Percentiles rank a stretch among this genome's conserved stretches.
phyloP scores from a whole-genome alignment of 2,329 filamentous ascomycete genomes.

The Phaeoacremonium minimum region DNA sequence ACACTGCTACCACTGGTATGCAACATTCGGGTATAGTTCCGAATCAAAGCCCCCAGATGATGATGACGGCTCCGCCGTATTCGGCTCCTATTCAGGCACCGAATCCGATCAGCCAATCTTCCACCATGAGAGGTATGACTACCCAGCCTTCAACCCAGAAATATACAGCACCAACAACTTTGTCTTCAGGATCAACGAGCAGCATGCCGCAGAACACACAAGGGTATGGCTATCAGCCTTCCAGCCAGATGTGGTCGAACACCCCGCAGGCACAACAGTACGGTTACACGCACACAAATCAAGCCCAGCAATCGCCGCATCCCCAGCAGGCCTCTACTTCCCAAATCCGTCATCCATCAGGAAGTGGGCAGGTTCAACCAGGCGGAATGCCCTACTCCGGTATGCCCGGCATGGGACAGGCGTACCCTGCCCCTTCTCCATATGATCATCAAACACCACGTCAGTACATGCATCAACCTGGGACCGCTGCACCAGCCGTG shows the following conservation, averaged over 20 bases:
- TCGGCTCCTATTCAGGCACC: constrained; percentile 68
- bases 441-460: constrained; percentile 60
- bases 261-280: constrained; percentile 60
- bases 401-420: constrained; percentile 57
- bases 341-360: constrained; percentile 54
- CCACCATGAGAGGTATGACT: constrained; percentile 64
- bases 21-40: constrained; percentile 49
- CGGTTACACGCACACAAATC: constrained; percentile 42
- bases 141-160: constrained; percentile 58
- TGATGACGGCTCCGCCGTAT: constrained; percentile 64
- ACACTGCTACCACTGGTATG: constrained; percentile 48
- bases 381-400: constrained; percentile 56
- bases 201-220: constrained; percentile 47
- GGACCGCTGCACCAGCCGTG: constrained; percentile 43
- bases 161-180: constrained; percentile 61
- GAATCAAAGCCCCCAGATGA: constrained; percentile 61
- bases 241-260: constrained; percentile 63
- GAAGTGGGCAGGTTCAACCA: constrained; percentile 50
- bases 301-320: constrained; percentile 29
- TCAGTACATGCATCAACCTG: constrained; percentile 64
- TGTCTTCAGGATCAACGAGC: constrained; percentile 48
- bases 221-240: constrained; percentile 59
- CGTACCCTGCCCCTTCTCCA: constrained; percentile 51
- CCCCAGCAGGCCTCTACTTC: constrained; percentile 53
- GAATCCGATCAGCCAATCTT: constrained; percentile 67